A percentile compares a stretch with the other conserved stretches of the same genome.
phyloP scores from a whole-genome alignment of 176 grass and related monocot genomes.

The Oryza glaberrima region DNA sequence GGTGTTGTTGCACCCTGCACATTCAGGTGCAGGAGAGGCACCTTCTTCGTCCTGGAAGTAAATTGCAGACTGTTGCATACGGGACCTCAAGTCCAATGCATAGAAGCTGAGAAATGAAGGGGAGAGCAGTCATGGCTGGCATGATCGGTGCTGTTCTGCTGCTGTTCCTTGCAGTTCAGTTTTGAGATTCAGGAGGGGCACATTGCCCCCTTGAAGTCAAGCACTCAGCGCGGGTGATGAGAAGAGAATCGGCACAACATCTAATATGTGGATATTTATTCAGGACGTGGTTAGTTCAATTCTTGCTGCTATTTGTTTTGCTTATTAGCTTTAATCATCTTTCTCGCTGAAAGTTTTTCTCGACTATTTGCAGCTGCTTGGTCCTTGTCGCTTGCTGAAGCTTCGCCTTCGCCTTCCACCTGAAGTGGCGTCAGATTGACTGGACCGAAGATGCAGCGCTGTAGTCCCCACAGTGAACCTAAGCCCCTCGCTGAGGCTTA shows the following conservation, averaged over 20 bases:
- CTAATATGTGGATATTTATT: neutral
- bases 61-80: slow-evolving; percentile 5
- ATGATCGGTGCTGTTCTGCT: neutral
- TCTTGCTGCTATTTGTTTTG: neutral
- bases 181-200: slow-evolving; percentile 25
- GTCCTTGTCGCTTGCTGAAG: neutral
- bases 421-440: neutral
- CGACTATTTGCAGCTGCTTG: slow-evolving; percentile 3
- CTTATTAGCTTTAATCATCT: neutral
- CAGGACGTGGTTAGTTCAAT: slow-evolving; percentile 20
- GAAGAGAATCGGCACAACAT: neutral
- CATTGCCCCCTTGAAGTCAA: neutral
- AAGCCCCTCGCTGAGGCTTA: neutral
- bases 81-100: slow-evolving; percentile 1
- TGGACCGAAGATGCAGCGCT: neutral
- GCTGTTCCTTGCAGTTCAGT: slow-evolving; percentile 8
- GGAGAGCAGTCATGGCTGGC: neutral
- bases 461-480: neutral
- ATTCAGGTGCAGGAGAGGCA: slow-evolving; percentile 28
- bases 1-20: slow-evolving; percentile 35
- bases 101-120: neutral
- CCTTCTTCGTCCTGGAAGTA: neutral
- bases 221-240: neutral
- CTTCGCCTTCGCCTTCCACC: neutral
- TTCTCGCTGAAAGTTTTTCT: neutral